phyloP scores from a whole-genome alignment of 2,329 filamentous ascomycete genomes.

The Torrubiellomyces zombiae region DNA sequence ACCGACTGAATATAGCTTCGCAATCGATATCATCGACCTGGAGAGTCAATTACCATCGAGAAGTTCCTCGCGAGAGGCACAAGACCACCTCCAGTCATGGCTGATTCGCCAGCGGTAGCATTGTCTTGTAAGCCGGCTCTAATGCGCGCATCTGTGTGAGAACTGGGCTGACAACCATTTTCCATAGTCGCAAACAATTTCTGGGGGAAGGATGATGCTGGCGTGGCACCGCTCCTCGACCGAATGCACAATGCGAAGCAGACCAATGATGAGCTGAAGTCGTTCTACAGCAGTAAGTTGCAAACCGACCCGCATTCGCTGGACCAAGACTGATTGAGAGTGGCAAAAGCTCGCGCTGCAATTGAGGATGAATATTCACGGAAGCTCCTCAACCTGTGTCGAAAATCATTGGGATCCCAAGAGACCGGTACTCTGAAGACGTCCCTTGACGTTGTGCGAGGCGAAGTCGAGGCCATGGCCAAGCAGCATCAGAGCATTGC shows the following conservation, averaged over 20 bases:
- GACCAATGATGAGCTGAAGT: constrained; percentile 82
- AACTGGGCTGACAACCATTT: constrained; percentile 6
- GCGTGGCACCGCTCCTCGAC: constrained; percentile 76
- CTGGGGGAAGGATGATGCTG: constrained; percentile 98
- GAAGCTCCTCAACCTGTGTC: constrained; percentile 70
- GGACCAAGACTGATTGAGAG: no score
- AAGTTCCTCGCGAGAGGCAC: constrained; percentile 13
- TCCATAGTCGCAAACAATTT: constrained; percentile 88
- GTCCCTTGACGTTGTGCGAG: constrained; percentile 75
- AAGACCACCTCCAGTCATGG: constrained; percentile 45
- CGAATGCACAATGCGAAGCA: constrained; percentile 91
- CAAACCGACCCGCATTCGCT: no score
- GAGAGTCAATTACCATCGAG: no score
- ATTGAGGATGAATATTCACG: constrained; percentile 95
- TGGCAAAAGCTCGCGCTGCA: constrained; percentile 60
- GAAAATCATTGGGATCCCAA: constrained; percentile 76
- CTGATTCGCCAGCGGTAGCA: constrained; percentile 47
- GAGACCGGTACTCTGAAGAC: constrained; percentile 70
- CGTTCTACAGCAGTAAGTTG: constrained; percentile 68
- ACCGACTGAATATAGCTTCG: no score
- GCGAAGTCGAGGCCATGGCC: constrained; percentile 81
- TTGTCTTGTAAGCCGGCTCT: constrained; percentile 51
- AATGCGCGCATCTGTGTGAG: background rate
- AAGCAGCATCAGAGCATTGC: constrained; percentile 88
- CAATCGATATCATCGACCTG: no score